Conservation (phyloP, 2,329 filamentous ascomycete species). For the Pseudogymnoascus sp. region DNA sequence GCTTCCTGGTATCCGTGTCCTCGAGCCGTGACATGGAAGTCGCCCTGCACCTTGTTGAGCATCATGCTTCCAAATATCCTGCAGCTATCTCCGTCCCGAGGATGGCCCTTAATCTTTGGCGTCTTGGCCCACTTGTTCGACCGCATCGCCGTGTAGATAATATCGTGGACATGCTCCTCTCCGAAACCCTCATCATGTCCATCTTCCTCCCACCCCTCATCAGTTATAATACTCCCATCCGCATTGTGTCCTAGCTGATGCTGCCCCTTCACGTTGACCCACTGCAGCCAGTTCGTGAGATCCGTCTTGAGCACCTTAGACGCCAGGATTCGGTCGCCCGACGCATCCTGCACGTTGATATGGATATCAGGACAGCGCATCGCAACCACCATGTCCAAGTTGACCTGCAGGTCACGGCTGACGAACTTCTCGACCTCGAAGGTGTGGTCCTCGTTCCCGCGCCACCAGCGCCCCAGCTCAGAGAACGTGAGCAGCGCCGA, state of each 20-base stretch:
- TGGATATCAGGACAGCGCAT: constrained; percentile 89
- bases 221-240: constrained; percentile 49
- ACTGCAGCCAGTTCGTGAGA: constrained; percentile 72
- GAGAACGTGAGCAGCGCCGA: constrained; percentile 70
- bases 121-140: constrained; percentile 69
- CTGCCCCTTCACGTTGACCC: constrained; percentile 65
- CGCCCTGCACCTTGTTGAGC: constrained; percentile 93
- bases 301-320: constrained; percentile 68
- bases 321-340: constrained; percentile 85
- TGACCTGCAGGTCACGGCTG: constrained; percentile 82
- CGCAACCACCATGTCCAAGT: constrained; percentile 83
- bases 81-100: constrained; percentile 60
- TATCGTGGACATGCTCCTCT: constrained; percentile 87
- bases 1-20: constrained; percentile 90
- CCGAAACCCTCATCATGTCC: constrained; percentile 60
- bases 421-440: constrained; percentile 93
- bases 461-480: constrained; percentile 78
- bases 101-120: constrained; percentile 47
- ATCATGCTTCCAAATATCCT: constrained; percentile 85
- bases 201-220: constrained; percentile 52
- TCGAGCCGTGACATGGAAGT: constrained; percentile 94
- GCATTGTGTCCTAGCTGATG: constrained; percentile 53
- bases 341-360: constrained; percentile 93
- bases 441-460: constrained; percentile 75
- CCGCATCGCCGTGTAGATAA: constrained; percentile 63